These are phyloP conservation scores for Lactarius psammicola DNA, from an alignment of 768 basidiomycete genomes.

Conservation along the genomic window DNA sequence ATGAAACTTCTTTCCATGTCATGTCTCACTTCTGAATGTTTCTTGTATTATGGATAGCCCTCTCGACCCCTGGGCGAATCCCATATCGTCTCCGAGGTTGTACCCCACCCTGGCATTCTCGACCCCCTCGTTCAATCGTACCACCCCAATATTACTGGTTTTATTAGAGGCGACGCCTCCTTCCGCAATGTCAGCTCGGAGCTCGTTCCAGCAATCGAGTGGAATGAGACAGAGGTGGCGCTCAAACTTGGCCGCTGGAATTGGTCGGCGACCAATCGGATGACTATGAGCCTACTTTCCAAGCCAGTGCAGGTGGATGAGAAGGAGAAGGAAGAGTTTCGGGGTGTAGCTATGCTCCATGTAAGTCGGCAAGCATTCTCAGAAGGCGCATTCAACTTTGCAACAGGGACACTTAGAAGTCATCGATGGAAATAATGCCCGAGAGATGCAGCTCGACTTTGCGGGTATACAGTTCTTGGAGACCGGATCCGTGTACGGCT, in stretches of 20 bases:
- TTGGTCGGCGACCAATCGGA: conserved; percentile 62
- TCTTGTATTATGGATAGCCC: conserved; percentile 41
- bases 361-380: conserved; percentile 41
- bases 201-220: conserved; percentile 42
- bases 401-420: conserved; percentile 70
- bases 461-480: conserved; percentile 73
- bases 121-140: conserved; percentile 55
- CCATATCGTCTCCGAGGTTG: conserved; percentile 50
- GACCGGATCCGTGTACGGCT: conserved; percentile 75
- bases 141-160: conserved; percentile 76
- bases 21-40: not conserved
- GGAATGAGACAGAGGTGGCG: conserved; percentile 49
- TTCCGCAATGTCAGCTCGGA: conserved; percentile 55
- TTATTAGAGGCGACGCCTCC: conserved; percentile 60
- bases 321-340: conserved; percentile 36
- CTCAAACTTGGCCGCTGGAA: conserved; percentile 61
- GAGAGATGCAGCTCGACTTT: conserved; percentile 67
- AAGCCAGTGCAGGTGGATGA: conserved; percentile 44
- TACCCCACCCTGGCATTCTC: conserved; percentile 45
- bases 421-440: conserved; percentile 48
- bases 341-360: conserved; percentile 59
- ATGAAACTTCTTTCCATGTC: not conserved
- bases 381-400: conserved; percentile 1
- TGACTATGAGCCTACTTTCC: conserved; percentile 67
- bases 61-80: conserved; percentile 43